A percentile compares a stretch with the other conserved stretches of the same genome.
These are phyloP conservation scores for Fagus sylvatica DNA, from an alignment of 306 rosid genomes.

Conservation along the genomic window DNA sequence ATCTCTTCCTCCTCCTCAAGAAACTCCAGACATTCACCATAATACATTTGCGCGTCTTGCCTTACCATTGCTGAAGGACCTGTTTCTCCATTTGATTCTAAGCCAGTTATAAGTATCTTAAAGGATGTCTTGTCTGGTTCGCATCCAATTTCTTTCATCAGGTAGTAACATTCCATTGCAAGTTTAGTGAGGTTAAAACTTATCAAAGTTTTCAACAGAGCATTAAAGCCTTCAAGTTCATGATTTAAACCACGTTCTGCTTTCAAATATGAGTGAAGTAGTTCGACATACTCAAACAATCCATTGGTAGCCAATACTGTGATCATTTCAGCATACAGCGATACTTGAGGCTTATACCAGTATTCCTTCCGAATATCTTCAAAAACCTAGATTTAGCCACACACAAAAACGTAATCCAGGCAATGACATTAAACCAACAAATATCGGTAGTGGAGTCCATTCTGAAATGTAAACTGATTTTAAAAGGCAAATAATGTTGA, in stretches of 20 bases:
- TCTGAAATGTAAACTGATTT: no score
- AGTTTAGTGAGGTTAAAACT: constrained; percentile 25
- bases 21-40: constrained; percentile 46
- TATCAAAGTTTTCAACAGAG: constrained; percentile 33
- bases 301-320: constrained; percentile 39
- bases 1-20: constrained; percentile 39
- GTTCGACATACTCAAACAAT: constrained; percentile 34
- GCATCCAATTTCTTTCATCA: constrained; percentile 46
- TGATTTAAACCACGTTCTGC: constrained; percentile 31
- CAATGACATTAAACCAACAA: neutral
- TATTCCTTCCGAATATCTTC: constrained; percentile 44
- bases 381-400: constrained; percentile 32
- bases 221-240: constrained; percentile 46
- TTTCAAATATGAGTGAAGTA: constrained; percentile 36
- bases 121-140: constrained; percentile 50
- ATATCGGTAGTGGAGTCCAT: no score
- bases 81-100: constrained; percentile 42
- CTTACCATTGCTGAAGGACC: constrained; percentile 29
- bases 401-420: neutral
- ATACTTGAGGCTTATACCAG: constrained; percentile 50
- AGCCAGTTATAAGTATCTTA: constrained; percentile 34
- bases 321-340: constrained; percentile 43
- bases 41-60: constrained; percentile 38
- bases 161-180: constrained; percentile 39
- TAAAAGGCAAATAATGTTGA: no score